phyloP scores from a whole-genome alignment of 805 yeast genomes.

The Torulaspora delbrueckii region DNA sequence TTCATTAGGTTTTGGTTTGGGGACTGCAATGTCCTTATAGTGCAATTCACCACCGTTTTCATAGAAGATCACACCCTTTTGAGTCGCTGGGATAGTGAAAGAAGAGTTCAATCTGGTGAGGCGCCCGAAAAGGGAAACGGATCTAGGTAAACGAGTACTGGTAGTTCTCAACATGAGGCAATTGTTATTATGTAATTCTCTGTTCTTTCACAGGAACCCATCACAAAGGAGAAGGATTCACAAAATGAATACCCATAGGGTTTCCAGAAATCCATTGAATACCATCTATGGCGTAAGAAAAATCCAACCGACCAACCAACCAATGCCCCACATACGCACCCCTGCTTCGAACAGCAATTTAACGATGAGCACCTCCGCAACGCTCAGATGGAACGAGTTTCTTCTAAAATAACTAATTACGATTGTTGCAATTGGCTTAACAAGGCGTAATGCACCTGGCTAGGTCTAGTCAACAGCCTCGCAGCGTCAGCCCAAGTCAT shows the following conservation, averaged over 20 bases:
- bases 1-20: slow-evolving; percentile 54
- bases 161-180: slow-evolving; percentile 15
- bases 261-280: not conserved
- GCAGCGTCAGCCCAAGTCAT: not conserved
- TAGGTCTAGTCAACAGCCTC: not conserved
- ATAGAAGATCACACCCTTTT: slow-evolving; percentile 50
- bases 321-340: not conserved
- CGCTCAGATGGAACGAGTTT: not conserved
- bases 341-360: not conserved
- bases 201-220: not conserved
- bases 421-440: not conserved
- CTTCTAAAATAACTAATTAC: not conserved
- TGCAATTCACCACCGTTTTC: slow-evolving; percentile 45
- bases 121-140: slow-evolving; percentile 2
- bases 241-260: not conserved
- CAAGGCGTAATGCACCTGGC: not conserved
- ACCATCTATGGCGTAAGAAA: not conserved
- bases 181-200: not conserved
- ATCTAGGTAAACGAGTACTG: slow-evolving; percentile 2
- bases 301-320: not conserved
- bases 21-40: slow-evolving; percentile 52
- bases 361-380: not conserved
- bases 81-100: slow-evolving; percentile 41
- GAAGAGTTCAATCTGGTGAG: slow-evolving; percentile 25
- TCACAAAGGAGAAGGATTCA: not conserved